Base-by-base conservation (phyloP, 495 filamentous ascomycete genomes). In the Amphirosellinia nigrospora region DNA sequence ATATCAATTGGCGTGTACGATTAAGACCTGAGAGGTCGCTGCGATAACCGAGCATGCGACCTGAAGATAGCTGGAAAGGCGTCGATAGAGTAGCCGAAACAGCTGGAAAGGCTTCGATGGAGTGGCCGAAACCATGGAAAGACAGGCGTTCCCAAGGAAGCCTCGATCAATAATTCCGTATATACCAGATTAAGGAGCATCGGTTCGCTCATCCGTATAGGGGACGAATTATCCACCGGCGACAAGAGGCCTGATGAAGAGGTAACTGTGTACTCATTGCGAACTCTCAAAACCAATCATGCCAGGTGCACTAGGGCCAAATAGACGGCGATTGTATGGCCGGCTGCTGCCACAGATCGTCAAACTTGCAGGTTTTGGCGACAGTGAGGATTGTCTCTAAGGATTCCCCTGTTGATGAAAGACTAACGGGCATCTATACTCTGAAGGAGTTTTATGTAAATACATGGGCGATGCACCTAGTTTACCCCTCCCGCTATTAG, bases 1-100 rank as follows among this genome's bases (percentile, higher is more conserved):
- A 38, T 60, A 50, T 50, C 34, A 0, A 36, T 21, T 62, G 56
- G 43, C 66, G 16, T 69, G 66, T 69, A 69, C 66, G 15, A 69
- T 62, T 21, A 43, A 48, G 39, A 32, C 30, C 63, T 19, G 11
- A 21, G 52, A 23, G 19, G 21, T 45, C n/a, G 13, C 53, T n/a
- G 32, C 30, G 34, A 53, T 19, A 30, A 53, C 43, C 45, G 32
- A 30, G 63, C 11, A 28, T n/a, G 7, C 19, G n/a, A 23, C 23
- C 36, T 26, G 4, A 11, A 32, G 21, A 26, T 4, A 43, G 32
- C n/a, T 21, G 26, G 23, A 13, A 43, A 1, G 23, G 60, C 28
- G 19, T 30, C 26, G 39, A 46, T 26, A 36, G 10, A 16, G 30
- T 11, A 19, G 19, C 23, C 41, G 30, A 3, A 16, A 1, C 21